Base-by-base conservation (phyloP, 1,139 yeast species). In the Petasospora rhodanensis region DNA sequence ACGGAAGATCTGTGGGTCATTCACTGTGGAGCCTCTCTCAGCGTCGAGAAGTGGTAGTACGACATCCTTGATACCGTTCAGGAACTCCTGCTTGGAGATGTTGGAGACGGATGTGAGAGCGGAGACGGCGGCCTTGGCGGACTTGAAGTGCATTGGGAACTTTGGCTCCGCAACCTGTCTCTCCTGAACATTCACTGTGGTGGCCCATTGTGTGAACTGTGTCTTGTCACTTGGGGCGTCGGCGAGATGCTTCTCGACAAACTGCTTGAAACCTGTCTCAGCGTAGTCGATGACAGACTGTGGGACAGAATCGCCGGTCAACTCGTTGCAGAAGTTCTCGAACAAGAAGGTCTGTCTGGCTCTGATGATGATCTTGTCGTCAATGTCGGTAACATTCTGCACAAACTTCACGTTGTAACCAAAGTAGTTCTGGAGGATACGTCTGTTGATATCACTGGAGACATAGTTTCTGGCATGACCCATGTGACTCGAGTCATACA, bases 401-500 rank as follows among this genome's bases (percentile, higher is more conserved):
- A 93, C 87, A 59, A 87, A 91, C 32, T 70, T 70, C 29, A 91
- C 73, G 49, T 84, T 77, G 62, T 85, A 91, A 14, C 95, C 95
- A 62, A 93, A 91, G 60, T 86, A 89, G 56, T 89, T 87, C 56
- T 79, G 85, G 46, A 91, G 58, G 31, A 93, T 73, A 48, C 98
- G 73, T 56, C 98, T 76, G 55, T 86, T 83, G 55, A 91, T 86
- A 58, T 93, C 98, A 34, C 86, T 84, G 8, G 96, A 77, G 31
- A 91, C 97, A 56, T 91, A 93, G 63, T 91, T 91, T 59, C 98
- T 70, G 14, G 98, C 98, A 61, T 93, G 99, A n/a, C 99, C 99
- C 96, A 91, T 86, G 56, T 91, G 99, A 33, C 93, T 77, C 27
- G 93, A 79, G 59, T 91, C 96, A 54, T 91, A 91, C n/a, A 91